Base-by-base conservation (phyloP, 257 asterid genomes). In the Solanum corneliomulleri region DNA sequence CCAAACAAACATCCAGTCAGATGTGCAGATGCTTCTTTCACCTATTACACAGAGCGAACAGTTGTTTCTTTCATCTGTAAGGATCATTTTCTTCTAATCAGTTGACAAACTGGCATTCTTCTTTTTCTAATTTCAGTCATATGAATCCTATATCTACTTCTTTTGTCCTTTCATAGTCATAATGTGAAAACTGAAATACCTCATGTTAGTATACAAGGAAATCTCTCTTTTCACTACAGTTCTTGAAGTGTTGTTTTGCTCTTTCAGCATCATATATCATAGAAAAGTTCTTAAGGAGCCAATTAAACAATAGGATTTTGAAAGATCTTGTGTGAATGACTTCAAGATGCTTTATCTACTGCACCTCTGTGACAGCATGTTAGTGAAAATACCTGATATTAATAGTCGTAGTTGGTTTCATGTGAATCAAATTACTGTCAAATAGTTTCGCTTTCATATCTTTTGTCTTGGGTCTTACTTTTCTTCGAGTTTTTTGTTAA, bases 1-100 rank as follows among this genome's bases (percentile, higher is more conserved):
- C 84, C 98, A 94, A 86, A 86, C 94, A 47, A 97, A 92, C 91
- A 90, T 95, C 85, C 99, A 97, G 85, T 89, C 94, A 69, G 99
- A 97, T 87, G 92, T 93, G 84, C 99, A 93, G 85, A 90, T 87
- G 85, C 94, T 97, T 84, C 98, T 97, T 85, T 92, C 90, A 77
- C 96, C 99, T 85, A 87, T 96, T 86, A 88, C 94, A 81, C 94
- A 92, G 91, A 91, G 86, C 68, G 99, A 97, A 93, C 94, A 92
- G 89, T 93, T 95, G 60, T 95, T 94, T 89, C 98, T 97, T 87
- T 94, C 98, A 88, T 92, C 94, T 90, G 99, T 97, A 93, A 90
- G 98, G 85, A 90, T 87, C 87, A 86, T 87, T 87, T 85, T 42
- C 35, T 87, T 69, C 70, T 68, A 64, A 80, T 86, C 47, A 31